These are phyloP conservation scores for Quercus tomentella DNA, from an alignment of 331 rosid species.

Conservation along the genomic window DNA sequence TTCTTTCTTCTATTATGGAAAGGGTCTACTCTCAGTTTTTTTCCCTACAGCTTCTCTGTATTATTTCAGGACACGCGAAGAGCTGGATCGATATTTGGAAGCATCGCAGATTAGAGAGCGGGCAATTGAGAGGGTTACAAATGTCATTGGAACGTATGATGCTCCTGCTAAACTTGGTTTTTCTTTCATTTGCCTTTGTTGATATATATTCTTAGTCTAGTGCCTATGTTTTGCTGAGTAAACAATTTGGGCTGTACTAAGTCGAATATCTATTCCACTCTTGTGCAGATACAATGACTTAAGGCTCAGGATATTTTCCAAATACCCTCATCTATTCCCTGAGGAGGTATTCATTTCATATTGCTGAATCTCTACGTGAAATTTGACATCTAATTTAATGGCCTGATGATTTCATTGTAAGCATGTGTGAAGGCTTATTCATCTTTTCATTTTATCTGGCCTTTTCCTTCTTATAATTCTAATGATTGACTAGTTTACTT, in stretches of 20 bases:
- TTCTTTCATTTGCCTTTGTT: slow-evolving; percentile 9
- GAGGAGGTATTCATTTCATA: slow-evolving; percentile 61
- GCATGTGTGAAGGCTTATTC: not conserved
- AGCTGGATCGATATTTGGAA: slow-evolving; percentile 91
- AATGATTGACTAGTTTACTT: not conserved
- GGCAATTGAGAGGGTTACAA: slow-evolving; percentile 78
- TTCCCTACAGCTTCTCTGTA: slow-evolving; percentile 21
- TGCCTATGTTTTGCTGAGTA: slow-evolving; percentile 3
- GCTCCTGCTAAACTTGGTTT: slow-evolving; percentile 11
- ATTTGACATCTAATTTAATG: not conserved
- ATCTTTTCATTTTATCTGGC: not conserved
- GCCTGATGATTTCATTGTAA: not conserved
- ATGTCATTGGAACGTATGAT: slow-evolving; percentile 94
- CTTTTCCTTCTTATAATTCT: not conserved
- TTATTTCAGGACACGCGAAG: slow-evolving; percentile 84
- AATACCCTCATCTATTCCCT: slow-evolving; percentile 79
- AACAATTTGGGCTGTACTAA: slow-evolving; percentile 5
- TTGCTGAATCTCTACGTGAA: not conserved
- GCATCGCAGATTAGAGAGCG: slow-evolving; percentile 91
- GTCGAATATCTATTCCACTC: not conserved
- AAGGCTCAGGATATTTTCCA: slow-evolving; percentile 83
- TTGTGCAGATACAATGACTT: slow-evolving; percentile 77
- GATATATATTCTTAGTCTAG: not conserved
- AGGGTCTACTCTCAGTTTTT: slow-evolving; percentile 25
- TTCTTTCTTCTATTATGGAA: slow-evolving; percentile 1